Evolutionary conservation across 345 rosid species (phyloP).

Genomic region (Boechera stricta): DNA sequence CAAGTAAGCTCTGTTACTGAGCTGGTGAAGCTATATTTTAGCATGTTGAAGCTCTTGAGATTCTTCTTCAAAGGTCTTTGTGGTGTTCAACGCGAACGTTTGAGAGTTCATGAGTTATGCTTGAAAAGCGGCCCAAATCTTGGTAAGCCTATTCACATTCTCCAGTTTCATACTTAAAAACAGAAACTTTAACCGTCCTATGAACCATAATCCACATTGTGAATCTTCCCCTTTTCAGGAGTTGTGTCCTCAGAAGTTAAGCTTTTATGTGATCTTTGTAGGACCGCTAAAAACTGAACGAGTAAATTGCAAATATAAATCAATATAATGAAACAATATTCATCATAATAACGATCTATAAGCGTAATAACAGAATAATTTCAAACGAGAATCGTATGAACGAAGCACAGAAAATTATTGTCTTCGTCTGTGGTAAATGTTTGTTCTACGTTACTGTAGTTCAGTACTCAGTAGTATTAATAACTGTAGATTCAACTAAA

Average conservation of each 20-base stretch:
- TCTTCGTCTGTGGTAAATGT: no score
- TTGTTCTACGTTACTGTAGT: no score
- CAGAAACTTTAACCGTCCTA: not conserved
- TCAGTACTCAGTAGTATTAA: no score
- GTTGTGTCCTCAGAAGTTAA: conserved; percentile 75
- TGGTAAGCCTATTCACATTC: conserved; percentile 49
- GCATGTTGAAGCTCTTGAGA: conserved; percentile 99
- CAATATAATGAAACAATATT: no score
- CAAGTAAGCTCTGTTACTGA: not conserved
- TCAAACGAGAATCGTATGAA: no score
- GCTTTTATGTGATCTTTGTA: conserved; percentile 76
- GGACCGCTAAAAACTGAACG: no score
- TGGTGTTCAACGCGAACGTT: conserved; percentile 85
- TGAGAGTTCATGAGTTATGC: conserved; percentile 89
- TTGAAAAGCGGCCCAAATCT: conserved; percentile 80
- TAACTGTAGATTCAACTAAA: no score
- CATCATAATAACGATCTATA: no score
- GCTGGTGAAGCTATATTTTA: not conserved
- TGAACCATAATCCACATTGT: conserved; percentile 3
- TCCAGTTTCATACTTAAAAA: not conserved
- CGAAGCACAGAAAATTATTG: no score
- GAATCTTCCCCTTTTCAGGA: conserved; percentile 51
- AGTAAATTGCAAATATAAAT: no score
- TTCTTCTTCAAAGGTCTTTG: conserved; percentile 97
- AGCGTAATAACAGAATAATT: no score